Evolutionary conservation across 805 yeast species (phyloP).

Genomic region (Candida quercuum): DNA sequence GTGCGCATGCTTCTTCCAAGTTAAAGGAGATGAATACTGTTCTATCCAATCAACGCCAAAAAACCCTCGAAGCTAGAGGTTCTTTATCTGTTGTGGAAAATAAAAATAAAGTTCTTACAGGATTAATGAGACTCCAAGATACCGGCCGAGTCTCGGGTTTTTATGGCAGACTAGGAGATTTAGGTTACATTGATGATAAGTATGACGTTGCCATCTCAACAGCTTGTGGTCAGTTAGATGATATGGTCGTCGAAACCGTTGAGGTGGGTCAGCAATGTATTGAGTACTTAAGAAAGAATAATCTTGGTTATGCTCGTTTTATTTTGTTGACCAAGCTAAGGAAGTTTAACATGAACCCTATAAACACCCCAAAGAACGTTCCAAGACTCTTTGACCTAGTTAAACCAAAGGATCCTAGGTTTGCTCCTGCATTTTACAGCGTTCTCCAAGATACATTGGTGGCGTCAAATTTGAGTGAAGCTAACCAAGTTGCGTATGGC

Average conservation of each 20-base stretch:
- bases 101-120: slow-evolving; percentile 66
- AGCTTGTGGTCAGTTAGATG: slow-evolving; percentile 86
- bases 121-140: slow-evolving; percentile 62
- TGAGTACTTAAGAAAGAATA: slow-evolving; percentile 74
- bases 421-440: slow-evolving; percentile 85
- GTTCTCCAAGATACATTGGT: slow-evolving; percentile 85
- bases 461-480: slow-evolving; percentile 70
- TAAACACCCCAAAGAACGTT: slow-evolving; percentile 67
- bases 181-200: slow-evolving; percentile 84
- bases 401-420: slow-evolving; percentile 56
- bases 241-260: slow-evolving; percentile 83
- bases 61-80: slow-evolving; percentile 59
- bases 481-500: slow-evolving; percentile 85
- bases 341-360: slow-evolving; percentile 49
- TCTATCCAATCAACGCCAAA: slow-evolving; percentile 51
- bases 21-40: slow-evolving; percentile 51
- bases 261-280: slow-evolving; percentile 73
- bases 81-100: slow-evolving; percentile 55
- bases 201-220: slow-evolving; percentile 94
- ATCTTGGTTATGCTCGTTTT: slow-evolving; percentile 85
- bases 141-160: slow-evolving; percentile 84
- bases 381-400: slow-evolving; percentile 85
- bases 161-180: slow-evolving; percentile 85
- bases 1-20: slow-evolving; percentile 40
- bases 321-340: slow-evolving; percentile 74